These are phyloP conservation scores for Eucalyptus tenuipes DNA, from an alignment of 345 rosid genomes.

Conservation along the genomic window DNA sequence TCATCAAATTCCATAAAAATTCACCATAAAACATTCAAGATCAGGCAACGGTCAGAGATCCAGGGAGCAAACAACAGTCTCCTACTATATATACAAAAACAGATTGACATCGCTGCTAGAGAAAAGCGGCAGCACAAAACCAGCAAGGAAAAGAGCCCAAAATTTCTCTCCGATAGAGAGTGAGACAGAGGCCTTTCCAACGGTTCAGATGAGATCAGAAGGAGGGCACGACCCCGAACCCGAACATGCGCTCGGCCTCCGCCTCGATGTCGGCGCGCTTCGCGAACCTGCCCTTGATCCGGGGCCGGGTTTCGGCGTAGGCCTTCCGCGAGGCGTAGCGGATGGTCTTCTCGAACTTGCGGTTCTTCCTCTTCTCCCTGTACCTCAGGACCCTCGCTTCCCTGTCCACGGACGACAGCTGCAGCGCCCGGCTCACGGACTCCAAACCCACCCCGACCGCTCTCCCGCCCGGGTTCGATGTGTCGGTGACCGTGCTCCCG, in stretches of 20 bases:
- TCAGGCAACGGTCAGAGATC: neutral
- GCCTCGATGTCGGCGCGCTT: conserved; percentile 41
- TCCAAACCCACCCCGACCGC: conserved; percentile 20
- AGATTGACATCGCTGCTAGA: neutral
- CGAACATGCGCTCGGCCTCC: conserved; percentile 27
- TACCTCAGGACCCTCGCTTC: conserved; percentile 94
- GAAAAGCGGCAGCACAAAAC: neutral
- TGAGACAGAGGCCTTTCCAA: neutral
- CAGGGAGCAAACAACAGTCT: neutral
- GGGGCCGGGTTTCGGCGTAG: conserved; percentile 79
- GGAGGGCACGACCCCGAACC: conserved; percentile 79
- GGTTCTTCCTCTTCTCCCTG: conserved; percentile 94
- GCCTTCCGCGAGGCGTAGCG: conserved; percentile 92
- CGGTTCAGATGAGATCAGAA: conserved; percentile 3
- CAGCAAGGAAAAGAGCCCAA: neutral
- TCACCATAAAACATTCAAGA: neutral
- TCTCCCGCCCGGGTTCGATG: conserved; percentile 38
- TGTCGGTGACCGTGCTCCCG: conserved; percentile 47
- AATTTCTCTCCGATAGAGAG: neutral
- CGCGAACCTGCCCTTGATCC: conserved; percentile 91
- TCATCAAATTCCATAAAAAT: neutral
- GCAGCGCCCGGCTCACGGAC: conserved; percentile 28
- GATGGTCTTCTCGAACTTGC: conserved; percentile 96
- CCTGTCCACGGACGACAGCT: conserved; percentile 65
- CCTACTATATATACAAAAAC: neutral